Evolutionary conservation across 371 early-diverging fungal genomes (phyloP).

Genomic region (Synchytrium microbalum): DNA sequence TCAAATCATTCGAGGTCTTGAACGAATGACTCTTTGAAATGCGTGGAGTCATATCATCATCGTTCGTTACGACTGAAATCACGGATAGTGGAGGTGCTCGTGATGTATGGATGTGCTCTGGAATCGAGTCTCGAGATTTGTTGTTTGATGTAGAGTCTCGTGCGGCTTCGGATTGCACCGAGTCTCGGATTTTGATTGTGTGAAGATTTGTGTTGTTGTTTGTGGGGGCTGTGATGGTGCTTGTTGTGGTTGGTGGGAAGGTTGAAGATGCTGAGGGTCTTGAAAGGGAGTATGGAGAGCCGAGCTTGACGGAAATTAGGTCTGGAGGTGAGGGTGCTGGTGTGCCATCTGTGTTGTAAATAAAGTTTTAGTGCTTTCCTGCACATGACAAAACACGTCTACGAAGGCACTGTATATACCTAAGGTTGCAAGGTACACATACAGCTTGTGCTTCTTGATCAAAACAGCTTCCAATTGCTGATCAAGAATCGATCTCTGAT

Average conservation of each 20-base stretch:
- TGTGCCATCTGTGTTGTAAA: conserved; percentile 22
- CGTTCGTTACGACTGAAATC: too few species aligned
- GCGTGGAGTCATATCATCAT: too few species aligned
- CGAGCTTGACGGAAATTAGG: not conserved
- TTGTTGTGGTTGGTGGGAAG: conserved; percentile 6
- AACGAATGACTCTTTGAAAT: too few species aligned
- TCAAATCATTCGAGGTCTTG: too few species aligned
- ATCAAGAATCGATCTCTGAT: conserved; percentile 17
- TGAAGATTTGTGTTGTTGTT: not conserved
- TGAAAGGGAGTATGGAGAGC: conserved; percentile 6
- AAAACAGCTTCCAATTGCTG: conserved; percentile 18
- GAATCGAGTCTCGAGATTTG: too few species aligned
- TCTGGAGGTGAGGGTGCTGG: conserved; percentile 25
- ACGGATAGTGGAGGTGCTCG: too few species aligned
- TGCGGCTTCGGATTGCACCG: not conserved
- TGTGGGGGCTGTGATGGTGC: not conserved
- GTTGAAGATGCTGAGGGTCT: conserved; percentile 8
- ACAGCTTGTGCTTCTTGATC: conserved; percentile 19
- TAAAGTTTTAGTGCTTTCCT: too few species aligned
- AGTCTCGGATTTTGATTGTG: not conserved
- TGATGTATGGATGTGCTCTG: too few species aligned
- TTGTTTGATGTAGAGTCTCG: not conserved
- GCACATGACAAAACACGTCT: too few species aligned
- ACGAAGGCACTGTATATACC: too few species aligned
- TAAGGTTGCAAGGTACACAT: conserved; percentile 18